phyloP scores from a whole-genome alignment of 2,329 filamentous ascomycete species.

The Aspergillus puulaauensis region DNA sequence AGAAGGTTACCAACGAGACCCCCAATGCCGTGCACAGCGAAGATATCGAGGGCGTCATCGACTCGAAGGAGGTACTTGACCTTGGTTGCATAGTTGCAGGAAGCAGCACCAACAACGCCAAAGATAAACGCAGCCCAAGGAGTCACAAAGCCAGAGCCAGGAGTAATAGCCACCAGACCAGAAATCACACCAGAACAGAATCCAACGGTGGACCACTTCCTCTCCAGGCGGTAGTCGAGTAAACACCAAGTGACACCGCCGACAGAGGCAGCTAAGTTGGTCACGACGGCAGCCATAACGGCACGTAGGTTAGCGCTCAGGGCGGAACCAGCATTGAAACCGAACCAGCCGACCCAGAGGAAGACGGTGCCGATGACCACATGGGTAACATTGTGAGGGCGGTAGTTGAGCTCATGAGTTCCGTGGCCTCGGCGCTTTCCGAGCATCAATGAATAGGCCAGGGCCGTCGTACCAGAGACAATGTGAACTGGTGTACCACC shows the following conservation, averaged over 20 bases:
- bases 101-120: conserved; percentile 70
- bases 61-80: conserved; percentile 79
- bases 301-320: conserved; percentile 78
- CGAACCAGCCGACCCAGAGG: conserved; percentile 94
- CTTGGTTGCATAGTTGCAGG: conserved; percentile 89
- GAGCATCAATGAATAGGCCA: conserved; percentile 89
- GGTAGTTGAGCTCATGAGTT: conserved; percentile 85
- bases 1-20: conserved; percentile 76
- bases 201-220: conserved; percentile 89
- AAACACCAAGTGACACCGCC: conserved; percentile 88
- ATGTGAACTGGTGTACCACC: conserved; percentile 65
- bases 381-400: conserved; percentile 89
- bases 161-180: conserved; percentile 84
- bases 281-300: conserved; percentile 82
- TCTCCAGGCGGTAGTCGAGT: conserved; percentile 82
- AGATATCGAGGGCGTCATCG: conserved; percentile 86
- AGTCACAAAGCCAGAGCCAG: conserved; percentile 81
- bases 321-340: conserved; percentile 87
- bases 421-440: conserved; percentile 82
- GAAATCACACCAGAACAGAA: conserved; percentile 91
- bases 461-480: conserved; percentile 74
- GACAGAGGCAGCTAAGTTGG: conserved; percentile 79
- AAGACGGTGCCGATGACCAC: conserved; percentile 92
- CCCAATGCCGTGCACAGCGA: conserved; percentile 77
- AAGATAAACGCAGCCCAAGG: conserved; percentile 81